Percentiles rank a stretch among this genome's conserved stretches.
Evolutionary conservation across 148 eudicot species (phyloP).

Genomic region (Silene uniflora): DNA sequence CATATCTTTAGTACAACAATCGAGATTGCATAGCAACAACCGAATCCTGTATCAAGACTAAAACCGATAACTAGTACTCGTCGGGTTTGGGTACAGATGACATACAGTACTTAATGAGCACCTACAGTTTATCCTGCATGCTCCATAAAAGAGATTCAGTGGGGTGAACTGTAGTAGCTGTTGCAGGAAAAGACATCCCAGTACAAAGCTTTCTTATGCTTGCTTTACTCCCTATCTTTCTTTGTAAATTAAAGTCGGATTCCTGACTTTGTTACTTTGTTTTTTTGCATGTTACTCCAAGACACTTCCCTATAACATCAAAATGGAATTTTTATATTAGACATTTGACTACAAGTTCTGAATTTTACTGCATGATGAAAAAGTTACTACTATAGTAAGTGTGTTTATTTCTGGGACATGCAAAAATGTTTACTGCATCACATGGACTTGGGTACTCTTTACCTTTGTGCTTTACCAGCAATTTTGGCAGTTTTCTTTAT

Average conservation of each 20-base stretch:
- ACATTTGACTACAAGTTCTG: background rate
- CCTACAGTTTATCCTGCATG: background rate
- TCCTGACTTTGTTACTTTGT: background rate
- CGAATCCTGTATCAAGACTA: too few relatives aligned
- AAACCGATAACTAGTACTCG: too few relatives aligned
- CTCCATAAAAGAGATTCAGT: background rate
- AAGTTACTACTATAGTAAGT: background rate
- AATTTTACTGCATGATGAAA: background rate
- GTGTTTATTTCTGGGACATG: background rate
- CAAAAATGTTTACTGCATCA: background rate
- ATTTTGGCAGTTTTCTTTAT: too few relatives aligned
- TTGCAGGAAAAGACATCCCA: background rate
- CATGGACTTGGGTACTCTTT: background rate
- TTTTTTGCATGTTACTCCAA: background rate
- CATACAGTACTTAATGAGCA: too few relatives aligned
- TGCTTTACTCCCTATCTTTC: background rate
- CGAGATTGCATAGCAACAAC: too few relatives aligned
- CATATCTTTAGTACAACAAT: too few relatives aligned
- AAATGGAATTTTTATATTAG: background rate
- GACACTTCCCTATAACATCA: background rate
- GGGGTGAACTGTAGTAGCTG: background rate
- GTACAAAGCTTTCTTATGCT: background rate
- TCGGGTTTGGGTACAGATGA: too few relatives aligned
- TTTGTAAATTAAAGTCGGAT: background rate
- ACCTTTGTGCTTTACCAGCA: background rate